Evolutionary conservation across 768 basidiomycete species (phyloP), one percentile per base, ranked within the genome.

Genomic region (Collybiopsis confluens): DNA sequence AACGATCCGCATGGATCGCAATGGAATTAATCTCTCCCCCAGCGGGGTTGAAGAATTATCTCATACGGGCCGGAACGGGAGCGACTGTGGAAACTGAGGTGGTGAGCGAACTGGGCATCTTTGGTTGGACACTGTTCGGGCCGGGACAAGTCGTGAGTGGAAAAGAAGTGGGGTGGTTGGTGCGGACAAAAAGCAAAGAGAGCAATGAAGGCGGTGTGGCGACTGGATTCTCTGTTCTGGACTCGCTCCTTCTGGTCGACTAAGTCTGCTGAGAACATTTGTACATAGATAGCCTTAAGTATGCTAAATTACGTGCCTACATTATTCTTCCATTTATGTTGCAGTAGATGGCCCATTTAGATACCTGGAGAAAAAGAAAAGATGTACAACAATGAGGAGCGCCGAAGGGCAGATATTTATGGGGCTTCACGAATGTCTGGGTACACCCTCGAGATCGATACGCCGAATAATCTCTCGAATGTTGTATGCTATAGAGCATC

Each of bases 21-120:
- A 98, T 98, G 96, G 86, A 88, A 56, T 72, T 98, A 60, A 99
- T 99, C 57, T 71, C 74, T 18, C 86, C 93, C 1, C 95, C 95
- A 0, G 65, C 74, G 26, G 80, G 81, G 2, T 61, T 82, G 13
- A 75, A 80, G 6, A 90, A 87, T 57, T 86, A 88, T 65, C 80
- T 99, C 38, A 76, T 97, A 20, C 82, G 88, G 30, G 83, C 90
- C 6, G 87, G 87, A 1, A 75, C 74, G 33, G 75, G 74, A 36
- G 66, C 69, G 3, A 72, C 73, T 18, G 76, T 82, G 30, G 78
- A 78, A 56, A 71, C 79, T 1, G 87, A 92, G 43, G 87, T 92
- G 8, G 81, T 96, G 49, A 89, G 85, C 63, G 96, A 98, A 69
- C 70, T 99, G 54, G 96, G 96, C 0, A 85, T 97, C 7, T 99